phyloP scores from a whole-genome alignment of 805 yeast genomes.

The Clavispora carvajalis region DNA sequence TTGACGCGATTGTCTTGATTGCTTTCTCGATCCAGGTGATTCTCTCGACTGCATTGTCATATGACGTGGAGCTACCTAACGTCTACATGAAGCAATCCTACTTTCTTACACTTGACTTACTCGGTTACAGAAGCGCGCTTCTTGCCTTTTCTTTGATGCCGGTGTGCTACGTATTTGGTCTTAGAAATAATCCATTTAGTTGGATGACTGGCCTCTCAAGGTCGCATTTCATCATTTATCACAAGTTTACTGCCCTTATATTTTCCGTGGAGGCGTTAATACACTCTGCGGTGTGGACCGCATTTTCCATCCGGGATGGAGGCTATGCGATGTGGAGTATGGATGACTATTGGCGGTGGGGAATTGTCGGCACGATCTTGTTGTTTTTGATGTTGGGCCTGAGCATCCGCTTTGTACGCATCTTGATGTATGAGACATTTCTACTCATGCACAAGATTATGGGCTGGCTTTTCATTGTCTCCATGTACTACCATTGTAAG shows the following conservation, averaged over 20 bases:
- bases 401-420: constrained; percentile 9
- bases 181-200: constrained; percentile 15
- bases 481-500: constrained; percentile 17
- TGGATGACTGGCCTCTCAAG: constrained; percentile 13
- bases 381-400: constrained; percentile 13
- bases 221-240: constrained; percentile 11
- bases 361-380: constrained; percentile 11
- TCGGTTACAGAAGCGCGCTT: constrained; percentile 15
- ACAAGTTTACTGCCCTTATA: constrained; percentile 12
- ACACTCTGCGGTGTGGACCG: constrained; percentile 15
- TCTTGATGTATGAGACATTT: constrained; percentile 12
- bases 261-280: constrained; percentile 14
- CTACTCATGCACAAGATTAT: constrained; percentile 11
- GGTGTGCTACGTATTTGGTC: constrained; percentile 14
- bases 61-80: constrained; percentile 14
- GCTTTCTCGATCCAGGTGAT: constrained; percentile 9
- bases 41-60: constrained; percentile 12
- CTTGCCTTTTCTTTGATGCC: constrained; percentile 16
- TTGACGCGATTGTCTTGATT: constrained; percentile 7
- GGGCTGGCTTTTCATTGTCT: constrained; percentile 16
- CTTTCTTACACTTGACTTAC: constrained; percentile 15
- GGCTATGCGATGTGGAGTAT: constrained; percentile 11
- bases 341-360: constrained; percentile 17
- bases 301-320: constrained; percentile 11
- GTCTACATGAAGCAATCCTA: constrained; percentile 10